Percentiles rank a stretch among this genome's conserved stretches.
phyloP scores from a whole-genome alignment of 805 yeast genomes.

The Cyberlindnera amylophila region DNA sequence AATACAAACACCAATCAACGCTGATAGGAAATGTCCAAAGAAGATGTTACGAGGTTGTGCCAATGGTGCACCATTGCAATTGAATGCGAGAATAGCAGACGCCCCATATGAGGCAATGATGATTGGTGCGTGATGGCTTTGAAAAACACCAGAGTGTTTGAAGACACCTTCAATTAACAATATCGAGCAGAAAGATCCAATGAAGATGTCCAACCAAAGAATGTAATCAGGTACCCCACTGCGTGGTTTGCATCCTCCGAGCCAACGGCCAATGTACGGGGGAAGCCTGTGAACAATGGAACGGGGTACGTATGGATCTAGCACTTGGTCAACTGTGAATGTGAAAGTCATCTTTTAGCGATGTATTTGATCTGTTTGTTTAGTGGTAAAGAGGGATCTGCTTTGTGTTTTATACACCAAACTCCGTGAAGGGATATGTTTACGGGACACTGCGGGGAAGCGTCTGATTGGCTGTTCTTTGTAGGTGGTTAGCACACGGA shows the following conservation, averaged over 20 bases:
- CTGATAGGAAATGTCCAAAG: slow-evolving; percentile 51
- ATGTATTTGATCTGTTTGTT: too few species aligned
- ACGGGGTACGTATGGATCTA: slow-evolving; percentile 18
- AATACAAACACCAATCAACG: slow-evolving; percentile 51
- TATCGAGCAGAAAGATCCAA: slow-evolving; percentile 45
- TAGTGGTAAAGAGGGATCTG: too few species aligned
- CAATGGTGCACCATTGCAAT: slow-evolving; percentile 51
- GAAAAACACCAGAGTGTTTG: slow-evolving; percentile 35
- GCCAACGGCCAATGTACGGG: slow-evolving; percentile 30
- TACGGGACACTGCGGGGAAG: too few species aligned
- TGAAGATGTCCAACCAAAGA: slow-evolving; percentile 44
- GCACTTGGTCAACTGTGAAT: slow-evolving; percentile 19
- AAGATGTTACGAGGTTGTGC: slow-evolving; percentile 63
- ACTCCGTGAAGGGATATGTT: too few species aligned
- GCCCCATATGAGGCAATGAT: slow-evolving; percentile 62
- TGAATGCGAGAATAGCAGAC: slow-evolving; percentile 55
- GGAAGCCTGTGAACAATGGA: slow-evolving; percentile 34
- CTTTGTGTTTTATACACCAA: too few species aligned
- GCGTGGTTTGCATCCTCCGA: slow-evolving; percentile 35
- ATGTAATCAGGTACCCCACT: slow-evolving; percentile 32
- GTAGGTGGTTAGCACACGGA: too few species aligned
- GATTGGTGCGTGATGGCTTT: slow-evolving; percentile 38
- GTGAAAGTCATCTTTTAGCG: slow-evolving; percentile 1
- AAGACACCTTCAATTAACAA: slow-evolving; percentile 45
- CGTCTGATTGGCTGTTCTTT: too few species aligned